Evolutionary conservation across 352 stramenopile genomes (phyloP), one percentile per base, ranked within the genome.

Genomic region (Aphanomyces stellatus): DNA sequence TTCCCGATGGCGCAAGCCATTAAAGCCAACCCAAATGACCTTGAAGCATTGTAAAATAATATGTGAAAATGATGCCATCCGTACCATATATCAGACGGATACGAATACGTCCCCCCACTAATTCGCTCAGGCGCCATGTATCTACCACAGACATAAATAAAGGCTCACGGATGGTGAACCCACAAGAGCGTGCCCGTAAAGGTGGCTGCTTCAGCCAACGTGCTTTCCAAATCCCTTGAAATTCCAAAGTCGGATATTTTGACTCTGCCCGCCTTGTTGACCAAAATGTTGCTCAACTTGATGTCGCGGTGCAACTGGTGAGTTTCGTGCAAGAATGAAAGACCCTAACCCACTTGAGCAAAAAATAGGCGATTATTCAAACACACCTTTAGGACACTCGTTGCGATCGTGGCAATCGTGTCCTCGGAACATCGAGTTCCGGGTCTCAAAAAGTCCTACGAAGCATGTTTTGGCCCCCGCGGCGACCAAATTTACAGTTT

Each of bases 121-220:
- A 98, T 97, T 3, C 93, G 79, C 78, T 98, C 92, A 1, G 92
- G 92, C 0, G 87, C 87, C 92, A 98, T 98, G 72, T 98, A 97
- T 17, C 79, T 87, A 30, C 55, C 22, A 4, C 11, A 5, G 51
- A 69, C 19, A 55, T 34, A 27, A 17, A 7, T 5, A 28, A 25
- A 11, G 7, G 51, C n/a, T 7, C 13, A 25, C 22, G 33, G 5
- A 35, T 67, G 48, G 15, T 51, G 53, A 8, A 74, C 76, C 70
- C 82, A 98, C 65, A 94, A 69, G 24, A 95, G 74, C 6, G 93
- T 98, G 37, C 93, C 91, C 0, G 93, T 96, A 57, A 97, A 97
- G 2, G 88, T 94, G 62, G 81, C 88, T 22, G 88, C 83, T 63
- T 96, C 91, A 25, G 85, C 85, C n/a, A 92, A 76, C 30, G 85